These are phyloP conservation scores for Quercus phellos DNA, from an alignment of 331 rosid species.

Conservation along the genomic window DNA sequence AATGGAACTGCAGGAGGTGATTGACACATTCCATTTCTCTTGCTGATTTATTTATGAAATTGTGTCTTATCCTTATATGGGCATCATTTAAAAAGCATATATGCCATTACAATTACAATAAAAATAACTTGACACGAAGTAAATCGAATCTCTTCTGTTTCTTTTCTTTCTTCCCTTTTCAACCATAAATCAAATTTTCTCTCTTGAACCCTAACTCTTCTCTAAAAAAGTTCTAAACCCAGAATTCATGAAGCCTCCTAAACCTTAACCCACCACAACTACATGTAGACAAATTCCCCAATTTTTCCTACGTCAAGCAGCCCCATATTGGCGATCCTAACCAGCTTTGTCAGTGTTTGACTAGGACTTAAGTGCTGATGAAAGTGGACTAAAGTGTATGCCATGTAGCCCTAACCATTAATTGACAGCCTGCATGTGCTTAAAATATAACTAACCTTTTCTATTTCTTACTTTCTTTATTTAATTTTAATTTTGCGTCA, in stretches of 20 bases:
- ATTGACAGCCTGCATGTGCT: neutral
- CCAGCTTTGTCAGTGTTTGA: neutral
- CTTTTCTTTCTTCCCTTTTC: no score
- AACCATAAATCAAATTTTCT: no score
- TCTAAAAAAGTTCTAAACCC: no score
- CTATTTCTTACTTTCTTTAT: neutral
- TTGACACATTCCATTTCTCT: neutral
- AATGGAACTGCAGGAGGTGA: constrained; percentile 27
- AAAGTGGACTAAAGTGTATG: neutral
- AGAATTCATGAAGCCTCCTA: no score
- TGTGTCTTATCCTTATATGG: neutral
- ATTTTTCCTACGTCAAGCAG: no score
- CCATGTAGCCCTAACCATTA: neutral
- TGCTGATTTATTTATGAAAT: neutral
- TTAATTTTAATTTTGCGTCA: no score
- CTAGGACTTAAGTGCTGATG: neutral
- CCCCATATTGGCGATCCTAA: neutral
- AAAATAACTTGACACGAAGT: neutral
- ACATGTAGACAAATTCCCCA: no score
- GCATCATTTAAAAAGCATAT: neutral
- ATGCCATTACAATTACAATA: neutral
- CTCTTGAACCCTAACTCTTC: no score
- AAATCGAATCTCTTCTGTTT: no score
- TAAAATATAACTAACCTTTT: neutral
- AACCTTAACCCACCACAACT: no score